phyloP scores from a whole-genome alignment of 495 filamentous ascomycete species.

The Darksidea phi region DNA sequence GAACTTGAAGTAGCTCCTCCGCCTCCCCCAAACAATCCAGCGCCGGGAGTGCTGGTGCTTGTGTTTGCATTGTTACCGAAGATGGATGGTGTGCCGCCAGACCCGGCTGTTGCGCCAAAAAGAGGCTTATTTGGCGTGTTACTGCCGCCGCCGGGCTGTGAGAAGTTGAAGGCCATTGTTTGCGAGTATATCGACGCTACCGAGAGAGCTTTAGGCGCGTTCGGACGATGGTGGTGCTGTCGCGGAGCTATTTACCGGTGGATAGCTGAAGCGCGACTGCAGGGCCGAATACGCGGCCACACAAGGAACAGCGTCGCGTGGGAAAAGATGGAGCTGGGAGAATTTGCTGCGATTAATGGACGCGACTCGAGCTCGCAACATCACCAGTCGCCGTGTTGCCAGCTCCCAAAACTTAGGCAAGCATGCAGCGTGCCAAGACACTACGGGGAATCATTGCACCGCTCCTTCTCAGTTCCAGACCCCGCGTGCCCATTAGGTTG shows the following conservation, averaged over 20 bases:
- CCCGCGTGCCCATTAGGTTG: not conserved
- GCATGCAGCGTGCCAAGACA: not conserved
- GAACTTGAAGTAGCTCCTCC: not conserved
- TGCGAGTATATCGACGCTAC: not conserved
- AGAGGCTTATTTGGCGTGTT: constrained; percentile 21
- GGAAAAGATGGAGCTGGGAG: not conserved
- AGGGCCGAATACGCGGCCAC: too few species aligned
- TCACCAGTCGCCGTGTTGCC: not conserved
- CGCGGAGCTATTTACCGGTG: too few species aligned
- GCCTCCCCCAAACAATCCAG: constrained; percentile 4
- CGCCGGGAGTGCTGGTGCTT: constrained; percentile 12
- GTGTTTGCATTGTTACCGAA: constrained; percentile 24
- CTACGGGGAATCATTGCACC: not conserved
- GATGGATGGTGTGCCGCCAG: constrained; percentile 11
- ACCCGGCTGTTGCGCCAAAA: constrained; percentile 11
- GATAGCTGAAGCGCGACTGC: too few species aligned
- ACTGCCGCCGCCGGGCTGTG: not conserved
- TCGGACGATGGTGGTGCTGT: not conserved
- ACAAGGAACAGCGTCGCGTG: too few species aligned
- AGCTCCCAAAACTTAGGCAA: not conserved
- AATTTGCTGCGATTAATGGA: not conserved
- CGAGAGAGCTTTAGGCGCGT: not conserved
- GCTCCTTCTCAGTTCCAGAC: not conserved
- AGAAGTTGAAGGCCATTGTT: constrained; percentile 21
- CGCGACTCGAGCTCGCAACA: not conserved